These are phyloP conservation scores for Penicillium steckii DNA, from an alignment of 495 filamentous ascomycete genomes.

Conservation along the genomic window DNA sequence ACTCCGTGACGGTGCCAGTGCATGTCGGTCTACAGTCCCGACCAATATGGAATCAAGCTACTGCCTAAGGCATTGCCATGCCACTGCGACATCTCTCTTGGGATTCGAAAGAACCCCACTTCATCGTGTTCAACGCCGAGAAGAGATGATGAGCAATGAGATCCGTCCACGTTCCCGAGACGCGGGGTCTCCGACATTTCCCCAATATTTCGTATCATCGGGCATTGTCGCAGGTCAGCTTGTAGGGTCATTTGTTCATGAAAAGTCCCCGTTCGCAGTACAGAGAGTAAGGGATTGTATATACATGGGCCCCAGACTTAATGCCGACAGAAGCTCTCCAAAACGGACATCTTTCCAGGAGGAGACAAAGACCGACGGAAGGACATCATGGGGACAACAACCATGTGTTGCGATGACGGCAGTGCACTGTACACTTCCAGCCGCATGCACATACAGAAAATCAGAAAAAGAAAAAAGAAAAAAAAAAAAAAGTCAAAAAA, in stretches of 20 bases:
- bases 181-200: neutral
- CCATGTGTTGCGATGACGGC: constrained; percentile 1
- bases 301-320: no score
- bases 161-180: neutral
- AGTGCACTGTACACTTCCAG: neutral
- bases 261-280: neutral
- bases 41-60: constrained; percentile 2
- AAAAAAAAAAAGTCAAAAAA: no score
- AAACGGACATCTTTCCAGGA: no score
- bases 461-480: no score
- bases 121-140: neutral
- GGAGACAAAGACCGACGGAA: neutral
- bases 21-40: neutral
- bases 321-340: no score
- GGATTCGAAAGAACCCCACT: neutral
- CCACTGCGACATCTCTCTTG: no score
- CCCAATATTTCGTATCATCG: neutral
- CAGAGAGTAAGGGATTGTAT: neutral
- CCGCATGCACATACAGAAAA: neutral
- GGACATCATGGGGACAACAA: neutral
- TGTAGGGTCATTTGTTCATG: neutral
- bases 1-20: no score
- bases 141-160: neutral
- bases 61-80: neutral
- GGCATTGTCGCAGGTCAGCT: neutral